phyloP scores from a whole-genome alignment of 345 rosid genomes.

The Aethionema arabicum region DNA sequence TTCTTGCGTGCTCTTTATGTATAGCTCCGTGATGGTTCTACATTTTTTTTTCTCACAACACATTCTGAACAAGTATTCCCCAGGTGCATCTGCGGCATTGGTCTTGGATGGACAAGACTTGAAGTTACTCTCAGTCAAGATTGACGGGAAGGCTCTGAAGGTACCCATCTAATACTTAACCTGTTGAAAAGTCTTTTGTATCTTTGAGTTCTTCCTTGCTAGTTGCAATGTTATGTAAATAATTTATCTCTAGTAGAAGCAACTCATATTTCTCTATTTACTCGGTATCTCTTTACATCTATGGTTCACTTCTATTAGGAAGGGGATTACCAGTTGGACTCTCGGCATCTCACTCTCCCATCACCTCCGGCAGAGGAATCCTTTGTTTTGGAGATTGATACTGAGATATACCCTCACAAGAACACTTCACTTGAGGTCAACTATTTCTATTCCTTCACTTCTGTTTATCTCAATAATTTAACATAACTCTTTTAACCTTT shows the following conservation, averaged over 20 bases:
- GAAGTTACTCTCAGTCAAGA: slow-evolving; percentile 75
- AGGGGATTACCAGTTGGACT: slow-evolving; percentile 58
- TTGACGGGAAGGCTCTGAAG: slow-evolving; percentile 65
- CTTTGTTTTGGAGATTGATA: slow-evolving; percentile 73
- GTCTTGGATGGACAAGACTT: slow-evolving; percentile 81
- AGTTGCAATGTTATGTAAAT: background rate
- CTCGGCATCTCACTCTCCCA: slow-evolving; percentile 64
- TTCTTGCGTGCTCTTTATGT: background rate
- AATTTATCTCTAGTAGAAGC: background rate
- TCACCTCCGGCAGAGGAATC: slow-evolving; percentile 63
- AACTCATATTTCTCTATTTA: slow-evolving; percentile 7
- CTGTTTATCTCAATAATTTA: background rate
- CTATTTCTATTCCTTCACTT: slow-evolving; percentile 3
- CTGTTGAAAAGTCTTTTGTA: background rate
- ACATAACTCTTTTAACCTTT: background rate
- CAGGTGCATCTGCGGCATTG: slow-evolving; percentile 74
- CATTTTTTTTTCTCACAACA: background rate
- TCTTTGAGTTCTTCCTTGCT: background rate
- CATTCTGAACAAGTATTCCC: slow-evolving; percentile 21
- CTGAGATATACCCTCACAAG: slow-evolving; percentile 82
- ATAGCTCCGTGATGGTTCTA: background rate
- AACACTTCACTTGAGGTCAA: slow-evolving; percentile 89
- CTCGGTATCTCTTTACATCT: background rate
- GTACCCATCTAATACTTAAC: slow-evolving; percentile 38
- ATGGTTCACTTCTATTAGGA: slow-evolving; percentile 43